Base-by-base conservation (phyloP, 1,139 yeast genomes). In the Yamadazyma blattariae region DNA sequence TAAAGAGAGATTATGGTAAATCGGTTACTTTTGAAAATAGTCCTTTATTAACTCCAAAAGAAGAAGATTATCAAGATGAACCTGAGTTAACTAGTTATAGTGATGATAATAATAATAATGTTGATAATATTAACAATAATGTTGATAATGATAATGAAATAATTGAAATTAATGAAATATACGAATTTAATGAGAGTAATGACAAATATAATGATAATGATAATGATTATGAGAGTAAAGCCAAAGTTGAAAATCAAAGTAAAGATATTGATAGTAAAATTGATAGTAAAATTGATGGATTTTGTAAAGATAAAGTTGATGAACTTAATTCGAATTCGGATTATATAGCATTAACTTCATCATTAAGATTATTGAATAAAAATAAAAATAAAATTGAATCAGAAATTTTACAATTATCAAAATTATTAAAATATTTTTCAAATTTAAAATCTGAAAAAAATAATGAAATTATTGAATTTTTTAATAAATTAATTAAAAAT, bases 21-120 rank as follows among this genome's bases (percentile, higher is more conserved):
- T 37, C 47, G 2, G 51, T 47, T 1, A 42, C 41, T 15, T 47
- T 47, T 33, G 52, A 50, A 24, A 57, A 34, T 20, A 37, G 67
- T 35, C 71, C 72, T 7, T 55, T 68, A 27, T 55, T 68, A 38
- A 68, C 74, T 1, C 74, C 74, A 10, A 67, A 66, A 41, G 71
- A 68, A 21, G 73, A 67, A 29, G 70, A 65, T 35, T 66, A 64
- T 36, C 65, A 60, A 28, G 56, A 36, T 17, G 25, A 30, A 4
- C 23, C 23, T 9, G 37, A 33, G 4, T n/a, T 26, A 16, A 18
- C 18, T 27, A 28, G 9, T 27, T 20, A 35, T 18, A 14, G 24
- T 26, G 22, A 22, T 30, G 29, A 20, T 31, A 29, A 32, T 26
- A 38, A 26, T 25, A 22, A 18, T 27, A 23, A 16, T 29, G 29